These are phyloP conservation scores for Luffa aegyptiaca DNA, from an alignment of 306 rosid species.

Conservation along the genomic window DNA sequence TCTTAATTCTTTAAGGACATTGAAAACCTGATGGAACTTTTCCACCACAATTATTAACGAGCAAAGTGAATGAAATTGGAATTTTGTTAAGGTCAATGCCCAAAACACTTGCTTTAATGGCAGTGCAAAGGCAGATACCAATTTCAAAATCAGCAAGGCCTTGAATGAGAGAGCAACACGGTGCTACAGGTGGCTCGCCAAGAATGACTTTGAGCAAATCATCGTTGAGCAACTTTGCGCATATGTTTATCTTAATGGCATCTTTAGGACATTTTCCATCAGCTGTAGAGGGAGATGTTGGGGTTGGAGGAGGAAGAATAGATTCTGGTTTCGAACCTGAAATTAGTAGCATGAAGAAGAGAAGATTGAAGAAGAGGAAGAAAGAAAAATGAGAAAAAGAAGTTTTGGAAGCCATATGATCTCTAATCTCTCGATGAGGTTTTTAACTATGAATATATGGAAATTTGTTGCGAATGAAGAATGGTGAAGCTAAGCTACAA, in stretches of 20 bases:
- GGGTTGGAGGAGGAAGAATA: not conserved
- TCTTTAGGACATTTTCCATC: not conserved
- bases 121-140: constrained; percentile 74
- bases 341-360: not conserved
- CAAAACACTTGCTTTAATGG: constrained; percentile 46
- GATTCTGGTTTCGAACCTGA: not conserved
- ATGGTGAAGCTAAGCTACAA: too few relatives aligned
- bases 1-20: not conserved
- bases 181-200: constrained; percentile 36
- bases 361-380: not conserved
- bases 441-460: too few relatives aligned
- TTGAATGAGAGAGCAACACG: constrained; percentile 52
- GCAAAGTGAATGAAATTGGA: too few relatives aligned
- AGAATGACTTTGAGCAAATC: not conserved
- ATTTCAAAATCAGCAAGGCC: constrained; percentile 62
- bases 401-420: not conserved
- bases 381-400: not conserved
- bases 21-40: too few relatives aligned
- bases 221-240: constrained; percentile 19
- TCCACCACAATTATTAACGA: too few relatives aligned
- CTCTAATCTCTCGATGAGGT: not conserved
- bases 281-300: not conserved
- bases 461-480: too few relatives aligned
- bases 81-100: constrained; percentile 44
- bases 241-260: not conserved